Base-by-base conservation (phyloP, 345 rosid species). In the Gossypium anomalum region DNA sequence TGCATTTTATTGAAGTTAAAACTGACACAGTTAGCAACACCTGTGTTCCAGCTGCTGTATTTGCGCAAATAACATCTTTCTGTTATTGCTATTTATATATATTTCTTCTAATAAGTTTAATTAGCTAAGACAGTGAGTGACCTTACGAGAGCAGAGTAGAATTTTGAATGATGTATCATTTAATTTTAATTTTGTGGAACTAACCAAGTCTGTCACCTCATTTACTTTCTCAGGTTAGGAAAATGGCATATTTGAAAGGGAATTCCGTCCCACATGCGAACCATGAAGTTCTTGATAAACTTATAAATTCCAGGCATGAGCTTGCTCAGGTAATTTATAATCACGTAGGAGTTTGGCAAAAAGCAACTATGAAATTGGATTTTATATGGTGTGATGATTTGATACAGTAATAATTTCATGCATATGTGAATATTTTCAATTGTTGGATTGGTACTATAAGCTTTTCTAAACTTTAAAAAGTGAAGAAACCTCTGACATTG, bases 291-390 rank as follows among this genome's bases (percentile, higher is more conserved):
- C 94, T 95, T 78, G 91, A 90, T 74, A 82, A 80, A 79, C 91
- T 95, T 75, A 86, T 89, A 57, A 85, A 88, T 76, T 82, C 94
- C 45, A 95, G 97, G 77, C 92, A 86, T 78, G 97, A 93, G 86
- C 91, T 93, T 79, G 87, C 99, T 9, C 90, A 87, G 95, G 98
- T 94, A 86, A 70, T 71, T 70, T 25, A 70, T 71, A 61, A 56
- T 59, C 13, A 13, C 44, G 41, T 53, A 14, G 2, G 52, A 67
- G 70, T 51, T 55, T 72, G 48, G 10, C 34, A 3, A 57, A 29
- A 52, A 60, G 51, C 29, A 48, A 58, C 15, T 53, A 41, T 15
- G 75, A 56, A 8, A 55, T 12, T 71, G 11, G 29, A 71, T 15
- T 71, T 55, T 25, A 17, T 4, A 49, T 49, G 17, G 12, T 22